phyloP scores from a whole-genome alignment of 1,284 basidiomycete genomes.

The Malassezia cuniculi region DNA sequence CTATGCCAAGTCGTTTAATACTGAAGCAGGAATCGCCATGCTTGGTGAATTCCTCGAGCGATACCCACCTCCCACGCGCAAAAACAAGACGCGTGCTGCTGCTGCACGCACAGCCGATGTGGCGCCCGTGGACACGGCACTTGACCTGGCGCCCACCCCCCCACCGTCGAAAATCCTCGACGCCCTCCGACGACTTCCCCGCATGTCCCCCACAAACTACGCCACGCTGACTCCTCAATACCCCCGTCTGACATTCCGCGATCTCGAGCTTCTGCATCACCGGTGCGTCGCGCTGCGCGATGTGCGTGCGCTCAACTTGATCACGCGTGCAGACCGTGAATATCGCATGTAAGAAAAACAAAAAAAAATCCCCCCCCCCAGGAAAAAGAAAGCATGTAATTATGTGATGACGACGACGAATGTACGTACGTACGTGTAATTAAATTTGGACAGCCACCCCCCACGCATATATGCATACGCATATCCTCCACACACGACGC shows the following conservation, averaged over 20 bases:
- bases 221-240: background rate
- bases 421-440: no score
- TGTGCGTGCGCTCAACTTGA: constrained; percentile 7
- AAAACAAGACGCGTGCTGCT: no score
- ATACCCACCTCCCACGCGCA: constrained; percentile 6
- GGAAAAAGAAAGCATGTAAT: no score
- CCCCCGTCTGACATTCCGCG: constrained; percentile 20
- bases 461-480: no score
- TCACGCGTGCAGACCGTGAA: constrained; percentile 13
- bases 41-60: constrained; percentile 2
- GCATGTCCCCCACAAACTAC: background rate
- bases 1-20: constrained; percentile 14
- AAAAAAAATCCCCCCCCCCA: no score
- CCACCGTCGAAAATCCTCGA: constrained; percentile 2
- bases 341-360: no score
- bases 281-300: constrained; percentile 18
- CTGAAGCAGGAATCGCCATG: constrained; percentile 1
- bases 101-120: no score
- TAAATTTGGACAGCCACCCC: no score
- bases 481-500: no score
- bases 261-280: constrained; percentile 32
- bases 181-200: constrained; percentile 1
- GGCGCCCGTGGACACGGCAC: no score
- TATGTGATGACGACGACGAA: no score
- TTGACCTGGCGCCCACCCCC: constrained; percentile 9